Evolutionary conservation across 805 yeast genomes (phyloP).

Genomic region (Candida sakaeoensis): DNA sequence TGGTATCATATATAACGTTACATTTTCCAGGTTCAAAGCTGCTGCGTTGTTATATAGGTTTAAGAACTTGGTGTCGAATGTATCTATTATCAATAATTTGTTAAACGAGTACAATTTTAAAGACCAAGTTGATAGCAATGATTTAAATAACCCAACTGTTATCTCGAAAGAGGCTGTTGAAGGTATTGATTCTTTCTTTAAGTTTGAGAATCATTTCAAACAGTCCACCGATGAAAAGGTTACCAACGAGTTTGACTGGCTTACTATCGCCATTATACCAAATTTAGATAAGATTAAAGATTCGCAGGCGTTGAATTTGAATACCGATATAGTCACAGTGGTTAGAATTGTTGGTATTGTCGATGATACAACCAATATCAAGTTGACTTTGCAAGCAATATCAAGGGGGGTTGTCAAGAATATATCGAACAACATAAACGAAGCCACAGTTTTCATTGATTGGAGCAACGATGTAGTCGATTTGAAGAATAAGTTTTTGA

Average conservation of each 20-base stretch:
- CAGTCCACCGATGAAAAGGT: constrained; percentile 1
- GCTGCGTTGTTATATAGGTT: constrained; percentile 44
- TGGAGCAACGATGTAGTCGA: constrained; percentile 19
- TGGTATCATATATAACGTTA: constrained; percentile 59
- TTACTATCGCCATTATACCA: constrained; percentile 33
- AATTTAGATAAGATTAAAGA: constrained; percentile 28
- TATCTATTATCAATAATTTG: constrained; percentile 28
- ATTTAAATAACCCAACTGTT: constrained; percentile 13
- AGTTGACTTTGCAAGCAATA: constrained; percentile 48
- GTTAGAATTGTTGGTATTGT: constrained; percentile 46
- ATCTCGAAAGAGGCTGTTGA: constrained; percentile 29
- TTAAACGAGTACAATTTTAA: constrained; percentile 35
- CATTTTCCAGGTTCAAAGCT: constrained; percentile 46
- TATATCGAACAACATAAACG: constrained; percentile 18
- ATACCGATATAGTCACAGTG: constrained; percentile 33
- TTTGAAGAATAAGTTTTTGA: constrained; percentile 15
- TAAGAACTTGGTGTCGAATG: constrained; percentile 22
- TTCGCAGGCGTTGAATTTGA: constrained; percentile 12
- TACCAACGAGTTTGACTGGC: constrained; percentile 27
- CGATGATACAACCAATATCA: constrained; percentile 41
- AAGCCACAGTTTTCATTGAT: constrained; percentile 24
- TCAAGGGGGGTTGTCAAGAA: constrained; percentile 22
- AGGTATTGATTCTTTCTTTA: constrained; percentile 25
- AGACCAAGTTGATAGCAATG: constrained; percentile 13
- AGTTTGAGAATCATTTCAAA: constrained; percentile 13